These are phyloP conservation scores for Hordeum vulgare DNA, from an alignment of 176 grass and related monocot species.

Conservation along the genomic window MorexV3_pseudomolecules_assembly NC_058522.1:559530865-559531364, in stretches of 20 bases:
- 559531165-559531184: neutral
- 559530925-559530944: neutral
- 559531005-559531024: neutral
- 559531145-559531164: no score
- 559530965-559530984: neutral
- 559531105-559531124: neutral
- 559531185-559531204: neutral
- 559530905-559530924: neutral
- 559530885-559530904: constrained; percentile 1
- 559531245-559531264: neutral
- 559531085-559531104: neutral
- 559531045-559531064: neutral
- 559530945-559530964: neutral
- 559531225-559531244: neutral
- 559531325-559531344: neutral
- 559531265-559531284: neutral
- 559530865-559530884: neutral
- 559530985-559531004: neutral
- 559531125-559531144: neutral
- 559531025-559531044: neutral
- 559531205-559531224: neutral
- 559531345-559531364: neutral
- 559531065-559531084: neutral
- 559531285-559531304: neutral
- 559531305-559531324: neutral